phyloP scores from a whole-genome alignment of 2,329 filamentous ascomycete genomes.

The Exserohilum rostratum region DNA sequence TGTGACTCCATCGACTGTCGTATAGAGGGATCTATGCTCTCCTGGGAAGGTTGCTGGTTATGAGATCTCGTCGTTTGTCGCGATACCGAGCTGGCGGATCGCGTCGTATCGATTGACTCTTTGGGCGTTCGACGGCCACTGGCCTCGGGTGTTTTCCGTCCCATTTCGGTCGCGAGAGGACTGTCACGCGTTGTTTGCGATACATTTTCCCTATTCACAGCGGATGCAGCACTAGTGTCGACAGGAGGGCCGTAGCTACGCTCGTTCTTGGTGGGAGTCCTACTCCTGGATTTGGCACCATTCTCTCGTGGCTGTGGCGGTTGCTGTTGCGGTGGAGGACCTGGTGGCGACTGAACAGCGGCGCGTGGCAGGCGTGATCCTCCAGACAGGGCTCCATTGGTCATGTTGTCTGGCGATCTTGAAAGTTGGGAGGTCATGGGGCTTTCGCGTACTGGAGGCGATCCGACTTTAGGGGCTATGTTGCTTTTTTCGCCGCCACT shows the following conservation, averaged over 20 bases:
- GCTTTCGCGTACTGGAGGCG: slow-evolving; percentile 52
- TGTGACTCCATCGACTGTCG: slow-evolving; percentile 42
- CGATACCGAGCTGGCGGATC: slow-evolving; percentile 43
- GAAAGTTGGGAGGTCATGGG: slow-evolving; percentile 40
- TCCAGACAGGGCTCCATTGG: slow-evolving; percentile 39
- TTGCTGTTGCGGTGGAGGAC: slow-evolving; percentile 69
- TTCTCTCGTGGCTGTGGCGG: slow-evolving; percentile 62
- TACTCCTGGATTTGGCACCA: slow-evolving; percentile 49
- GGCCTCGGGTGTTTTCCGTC: slow-evolving; percentile 41
- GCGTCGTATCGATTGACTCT: slow-evolving; percentile 44
- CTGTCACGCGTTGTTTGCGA: slow-evolving; percentile 54
- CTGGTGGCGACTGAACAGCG: slow-evolving; percentile 64
- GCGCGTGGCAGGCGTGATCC: slow-evolving; percentile 66
- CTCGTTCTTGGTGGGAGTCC: slow-evolving; percentile 59
- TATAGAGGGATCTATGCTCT: slow-evolving; percentile 52
- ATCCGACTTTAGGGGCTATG: slow-evolving; percentile 42
- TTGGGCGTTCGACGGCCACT: slow-evolving; percentile 39
- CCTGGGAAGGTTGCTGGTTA: slow-evolving; percentile 67
- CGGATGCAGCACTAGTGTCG: slow-evolving; percentile 49
- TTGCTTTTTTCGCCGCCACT: slow-evolving; percentile 56
- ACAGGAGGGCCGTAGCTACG: slow-evolving; percentile 52
- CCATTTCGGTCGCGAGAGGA: slow-evolving; percentile 32
- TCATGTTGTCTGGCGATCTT: slow-evolving; percentile 46
- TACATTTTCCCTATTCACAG: slow-evolving; percentile 55
- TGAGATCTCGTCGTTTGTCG: slow-evolving; percentile 50